Base-by-base conservation (phyloP, 768 basidiomycete species). In the Boletellus emodensis region DNA sequence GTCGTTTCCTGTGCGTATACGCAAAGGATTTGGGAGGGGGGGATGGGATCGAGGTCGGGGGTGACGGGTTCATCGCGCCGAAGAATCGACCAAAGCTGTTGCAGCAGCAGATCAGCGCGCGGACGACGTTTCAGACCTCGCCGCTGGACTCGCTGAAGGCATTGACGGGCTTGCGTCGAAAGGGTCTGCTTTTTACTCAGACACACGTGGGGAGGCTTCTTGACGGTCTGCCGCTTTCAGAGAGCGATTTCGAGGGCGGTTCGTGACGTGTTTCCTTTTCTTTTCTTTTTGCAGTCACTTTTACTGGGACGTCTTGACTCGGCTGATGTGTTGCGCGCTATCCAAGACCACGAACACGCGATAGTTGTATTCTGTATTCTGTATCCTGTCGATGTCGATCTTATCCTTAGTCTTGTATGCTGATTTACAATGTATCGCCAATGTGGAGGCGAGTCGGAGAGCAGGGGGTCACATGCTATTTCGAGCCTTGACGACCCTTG, bases 121-220 rank as follows among this genome's bases (percentile, higher is more conserved):
- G 66, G 44, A 52, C 64, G 18, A 51, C 64, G 17, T 73, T 76
- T 61, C 51, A 55, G n/a, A 22, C 51, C 24, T 73, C 68, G 39
- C 74, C 73, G 7, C 26, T 76, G 6, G 46, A 55, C 18, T 60
- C 65, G 34, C 42, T 66, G 22, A 53, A 46, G 46, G 53, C 40
- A 6, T 37, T 63, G 35, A 35, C 64, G 13, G 44, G 49, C 13
- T 50, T 69, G 33, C 66, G 73, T 26, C 62, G 74, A 51, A 77
- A 74, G 48, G 73, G 73, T 7, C 58, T 70, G 58, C 55, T 61
- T 15, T 77, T 65, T 51, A 41, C 52, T 15, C 44, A 52, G 40
- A 75, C 74, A 12, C 74, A 75, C 43, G 53, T 75, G 51, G 74
- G 75, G 11, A 71, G 69, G 49, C 60, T 75, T 20, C 40, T 75